Conservation (phyloP, 495 filamentous ascomycete genomes). For the Pyrenula massariospora region DNA sequence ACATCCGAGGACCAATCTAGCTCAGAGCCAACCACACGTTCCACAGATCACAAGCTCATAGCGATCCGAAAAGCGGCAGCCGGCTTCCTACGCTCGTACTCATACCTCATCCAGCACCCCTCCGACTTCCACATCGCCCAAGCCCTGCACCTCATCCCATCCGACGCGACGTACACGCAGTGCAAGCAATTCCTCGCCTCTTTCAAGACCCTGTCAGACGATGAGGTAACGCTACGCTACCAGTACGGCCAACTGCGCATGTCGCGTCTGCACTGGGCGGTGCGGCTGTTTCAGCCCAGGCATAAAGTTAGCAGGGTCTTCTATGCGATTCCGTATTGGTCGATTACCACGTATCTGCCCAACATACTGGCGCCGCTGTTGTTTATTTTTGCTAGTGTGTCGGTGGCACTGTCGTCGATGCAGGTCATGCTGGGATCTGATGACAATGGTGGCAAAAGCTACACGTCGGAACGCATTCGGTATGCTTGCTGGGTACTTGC, state of each 20-base stretch:
- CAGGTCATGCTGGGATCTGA: neutral
- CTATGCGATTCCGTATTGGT: neutral
- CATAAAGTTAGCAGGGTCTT: neutral
- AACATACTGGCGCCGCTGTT: neutral
- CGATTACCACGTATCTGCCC: neutral
- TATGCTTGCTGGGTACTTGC: neutral
- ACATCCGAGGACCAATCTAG: neutral
- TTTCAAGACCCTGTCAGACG: constrained; percentile 2
- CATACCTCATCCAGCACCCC: constrained; percentile 21
- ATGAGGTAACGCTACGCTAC: constrained; percentile 15
- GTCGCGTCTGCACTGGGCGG: constrained; percentile 15
- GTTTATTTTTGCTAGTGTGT: neutral
- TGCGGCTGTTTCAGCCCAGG: neutral
- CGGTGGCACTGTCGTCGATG: neutral
- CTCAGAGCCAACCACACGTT: neutral
- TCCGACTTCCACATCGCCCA: constrained; percentile 27
- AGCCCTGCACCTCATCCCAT: neutral
- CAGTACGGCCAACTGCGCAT: constrained; percentile 29
- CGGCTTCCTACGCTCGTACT: constrained; percentile 31
- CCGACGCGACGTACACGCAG: neutral
- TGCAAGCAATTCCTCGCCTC: neutral
- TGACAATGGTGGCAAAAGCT: neutral
- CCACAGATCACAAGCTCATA: neutral
- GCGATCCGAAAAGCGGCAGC: constrained; percentile 11
- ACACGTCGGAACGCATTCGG: neutral